Evolutionary conservation across 1,139 yeast species (phyloP).

Genomic region (Saccharomyces hybrid): DNA sequence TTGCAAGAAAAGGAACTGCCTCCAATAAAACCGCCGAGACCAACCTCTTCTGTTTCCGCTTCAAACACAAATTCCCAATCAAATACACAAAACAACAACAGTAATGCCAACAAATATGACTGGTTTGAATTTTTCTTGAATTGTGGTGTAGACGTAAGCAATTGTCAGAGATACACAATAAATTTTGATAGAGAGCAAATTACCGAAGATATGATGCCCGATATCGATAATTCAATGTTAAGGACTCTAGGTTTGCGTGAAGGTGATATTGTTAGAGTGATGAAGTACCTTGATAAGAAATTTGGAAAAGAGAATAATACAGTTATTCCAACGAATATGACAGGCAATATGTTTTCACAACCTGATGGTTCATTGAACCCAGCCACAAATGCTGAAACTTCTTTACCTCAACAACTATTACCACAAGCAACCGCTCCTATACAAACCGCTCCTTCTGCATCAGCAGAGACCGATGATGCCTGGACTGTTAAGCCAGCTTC

Average conservation of each 20-base stretch:
- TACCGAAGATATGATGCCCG: slow-evolving; percentile 78
- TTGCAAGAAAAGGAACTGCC: slow-evolving; percentile 27
- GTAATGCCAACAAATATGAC: slow-evolving; percentile 50
- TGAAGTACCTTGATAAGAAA: slow-evolving; percentile 68
- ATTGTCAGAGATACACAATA: slow-evolving; percentile 85
- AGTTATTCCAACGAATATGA: slow-evolving; percentile 28
- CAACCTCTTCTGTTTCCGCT: slow-evolving; percentile 29
- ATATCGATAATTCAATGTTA: slow-evolving; percentile 71
- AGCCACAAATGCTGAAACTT: slow-evolving; percentile 25
- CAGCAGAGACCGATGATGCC: slow-evolving; percentile 63
- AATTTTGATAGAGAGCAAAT: slow-evolving; percentile 86
- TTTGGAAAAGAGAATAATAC: slow-evolving; percentile 45
- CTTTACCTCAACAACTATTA: slow-evolving; percentile 21
- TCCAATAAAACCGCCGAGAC: slow-evolving; percentile 36
- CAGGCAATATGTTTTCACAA: slow-evolving; percentile 60
- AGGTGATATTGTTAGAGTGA: slow-evolving; percentile 90
- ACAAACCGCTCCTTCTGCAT: slow-evolving; percentile 16
- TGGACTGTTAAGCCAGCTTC: slow-evolving; percentile 89
- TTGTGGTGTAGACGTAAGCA: slow-evolving; percentile 89
- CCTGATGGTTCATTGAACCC: slow-evolving; percentile 57
- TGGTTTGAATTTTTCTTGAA: slow-evolving; percentile 95
- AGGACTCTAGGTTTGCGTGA: slow-evolving; percentile 90
- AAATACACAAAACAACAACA: neutral
- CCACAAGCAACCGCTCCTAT: slow-evolving; percentile 15
- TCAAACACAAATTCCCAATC: slow-evolving; percentile 10